Percentiles rank a stretch among this genome's conserved stretches.
These are phyloP conservation scores for Aspergillus terreus DNA, from an alignment of 2,329 filamentous ascomycete genomes.

Conservation along the genomic window DNA sequence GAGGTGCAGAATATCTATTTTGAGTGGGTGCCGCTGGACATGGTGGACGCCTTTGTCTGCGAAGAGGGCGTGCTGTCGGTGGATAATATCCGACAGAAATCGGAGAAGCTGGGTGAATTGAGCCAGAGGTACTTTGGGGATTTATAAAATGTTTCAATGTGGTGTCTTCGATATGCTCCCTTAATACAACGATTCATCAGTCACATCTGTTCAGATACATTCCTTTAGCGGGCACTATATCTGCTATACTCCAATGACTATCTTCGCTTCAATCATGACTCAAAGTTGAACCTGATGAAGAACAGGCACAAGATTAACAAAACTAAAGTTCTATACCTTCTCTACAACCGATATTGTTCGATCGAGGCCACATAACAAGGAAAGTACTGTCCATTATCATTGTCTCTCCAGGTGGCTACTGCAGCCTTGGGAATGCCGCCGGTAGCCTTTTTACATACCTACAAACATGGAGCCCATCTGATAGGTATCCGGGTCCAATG, in stretches of 20 bases:
- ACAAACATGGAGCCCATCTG: conserved; percentile 5
- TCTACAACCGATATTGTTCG: no score
- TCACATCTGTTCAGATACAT: no score
- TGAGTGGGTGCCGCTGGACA: conserved; percentile 53
- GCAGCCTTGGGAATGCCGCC: background rate
- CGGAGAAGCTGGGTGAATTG: conserved; percentile 17
- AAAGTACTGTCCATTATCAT: background rate
- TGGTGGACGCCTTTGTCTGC: conserved; percentile 55
- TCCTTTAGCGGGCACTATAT: no score
- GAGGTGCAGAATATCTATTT: conserved; percentile 52
- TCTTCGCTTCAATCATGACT: no score
- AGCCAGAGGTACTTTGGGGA: conserved; percentile 19
- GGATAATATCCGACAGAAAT: conserved; percentile 20
- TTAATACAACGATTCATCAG: no score
- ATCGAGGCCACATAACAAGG: no score
- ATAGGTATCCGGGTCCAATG: conserved; percentile 4
- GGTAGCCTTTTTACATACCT: conserved; percentile 8
- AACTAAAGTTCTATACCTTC: no score
- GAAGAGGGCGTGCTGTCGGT: conserved; percentile 46
- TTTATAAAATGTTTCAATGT: background rate
- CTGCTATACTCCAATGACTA: no score
- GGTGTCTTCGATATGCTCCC: no score
- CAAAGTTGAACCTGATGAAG: no score
- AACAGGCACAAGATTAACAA: no score
- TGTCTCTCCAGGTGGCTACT: conserved; percentile 4